These are phyloP conservation scores for Pythium rishiriense DNA, from an alignment of 352 stramenopile species.

Conservation along the genomic window DNA sequence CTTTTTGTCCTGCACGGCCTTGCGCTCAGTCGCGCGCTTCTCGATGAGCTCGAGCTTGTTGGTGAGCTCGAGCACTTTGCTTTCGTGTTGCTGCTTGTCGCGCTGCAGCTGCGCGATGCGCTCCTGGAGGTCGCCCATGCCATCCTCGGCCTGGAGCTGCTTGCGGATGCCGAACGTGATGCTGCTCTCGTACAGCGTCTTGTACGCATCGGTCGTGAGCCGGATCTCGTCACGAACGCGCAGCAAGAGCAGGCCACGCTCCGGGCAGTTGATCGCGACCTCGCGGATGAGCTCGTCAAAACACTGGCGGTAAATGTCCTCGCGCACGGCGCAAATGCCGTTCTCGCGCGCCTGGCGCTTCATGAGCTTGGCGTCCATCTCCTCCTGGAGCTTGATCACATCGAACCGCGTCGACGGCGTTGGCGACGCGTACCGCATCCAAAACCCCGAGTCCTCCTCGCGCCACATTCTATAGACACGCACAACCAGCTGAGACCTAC, in stretches of 20 bases:
- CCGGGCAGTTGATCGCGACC: slow-evolving; percentile 90
- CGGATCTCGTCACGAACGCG: slow-evolving; percentile 93
- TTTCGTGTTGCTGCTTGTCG: slow-evolving; percentile 75
- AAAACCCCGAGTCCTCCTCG: slow-evolving; percentile 80
- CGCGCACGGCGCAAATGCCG: slow-evolving; percentile 92
- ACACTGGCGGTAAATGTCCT: slow-evolving; percentile 92
- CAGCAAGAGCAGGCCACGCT: slow-evolving; percentile 90
- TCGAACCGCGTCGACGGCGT: slow-evolving; percentile 91
- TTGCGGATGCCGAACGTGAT: slow-evolving; percentile 94
- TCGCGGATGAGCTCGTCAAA: slow-evolving; percentile 95
- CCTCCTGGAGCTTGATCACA: slow-evolving; percentile 91
- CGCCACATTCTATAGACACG: slow-evolving; percentile 62
- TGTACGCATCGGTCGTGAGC: slow-evolving; percentile 95
- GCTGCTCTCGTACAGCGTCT: slow-evolving; percentile 93
- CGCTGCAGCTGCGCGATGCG: slow-evolving; percentile 47
- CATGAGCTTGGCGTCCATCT: slow-evolving; percentile 88
- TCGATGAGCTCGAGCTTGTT: slow-evolving; percentile 94
- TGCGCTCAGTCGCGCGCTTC: slow-evolving; percentile 86
- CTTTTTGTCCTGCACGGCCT: slow-evolving; percentile 91
- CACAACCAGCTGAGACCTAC: not conserved
- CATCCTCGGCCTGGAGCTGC: slow-evolving; percentile 92
- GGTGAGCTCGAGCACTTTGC: slow-evolving; percentile 85
- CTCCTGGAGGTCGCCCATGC: slow-evolving; percentile 86
- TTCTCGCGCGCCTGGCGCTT: slow-evolving; percentile 90
- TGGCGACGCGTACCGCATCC: slow-evolving; percentile 91